Percentiles rank a stretch among this genome's conserved stretches.
These are phyloP conservation scores for Clarireedia homoeocarpa DNA, from an alignment of 2,329 filamentous ascomycete species.

Conservation along the genomic window DNA sequence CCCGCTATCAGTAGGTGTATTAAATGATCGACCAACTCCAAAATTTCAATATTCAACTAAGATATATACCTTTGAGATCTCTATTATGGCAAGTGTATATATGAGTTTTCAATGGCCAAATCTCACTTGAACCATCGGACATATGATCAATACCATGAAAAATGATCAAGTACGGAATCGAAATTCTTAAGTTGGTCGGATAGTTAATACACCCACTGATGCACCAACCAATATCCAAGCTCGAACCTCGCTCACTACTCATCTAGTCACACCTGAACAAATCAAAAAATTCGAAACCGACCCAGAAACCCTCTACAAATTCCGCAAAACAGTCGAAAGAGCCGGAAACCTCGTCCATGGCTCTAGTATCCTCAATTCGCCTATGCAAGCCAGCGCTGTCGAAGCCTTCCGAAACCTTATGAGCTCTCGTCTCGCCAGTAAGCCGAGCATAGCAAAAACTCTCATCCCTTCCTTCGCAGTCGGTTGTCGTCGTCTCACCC, in stretches of 20 bases:
- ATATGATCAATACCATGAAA: no score
- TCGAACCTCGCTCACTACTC: neutral
- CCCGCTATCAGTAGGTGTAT: neutral
- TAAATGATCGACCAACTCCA: no score
- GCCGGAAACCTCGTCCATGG: constrained; percentile 37
- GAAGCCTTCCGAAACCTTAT: constrained; percentile 33
- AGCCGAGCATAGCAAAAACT: constrained; percentile 31
- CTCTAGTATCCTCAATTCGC: constrained; percentile 32
- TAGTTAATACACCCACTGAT: no score
- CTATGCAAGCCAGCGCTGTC: constrained; percentile 31
- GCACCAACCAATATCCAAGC: neutral
- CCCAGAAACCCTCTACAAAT: constrained; percentile 32
- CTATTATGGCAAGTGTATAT: no score
- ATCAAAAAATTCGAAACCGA: constrained; percentile 16
- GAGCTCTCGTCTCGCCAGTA: constrained; percentile 33
- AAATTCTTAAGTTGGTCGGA: no score
- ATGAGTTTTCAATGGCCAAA: no score
- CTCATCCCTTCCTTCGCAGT: constrained; percentile 35
- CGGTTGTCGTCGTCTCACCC: constrained; percentile 37
- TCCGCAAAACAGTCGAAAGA: constrained; percentile 38
- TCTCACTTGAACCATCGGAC: no score
- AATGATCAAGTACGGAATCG: no score
- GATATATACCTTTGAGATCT: no score
- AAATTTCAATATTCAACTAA: no score
- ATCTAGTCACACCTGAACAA: neutral